Evolutionary conservation across 202 grass and related monocot genomes (phyloP).

Genomic region (Bolboschoenoplectus hybrid): DNA sequence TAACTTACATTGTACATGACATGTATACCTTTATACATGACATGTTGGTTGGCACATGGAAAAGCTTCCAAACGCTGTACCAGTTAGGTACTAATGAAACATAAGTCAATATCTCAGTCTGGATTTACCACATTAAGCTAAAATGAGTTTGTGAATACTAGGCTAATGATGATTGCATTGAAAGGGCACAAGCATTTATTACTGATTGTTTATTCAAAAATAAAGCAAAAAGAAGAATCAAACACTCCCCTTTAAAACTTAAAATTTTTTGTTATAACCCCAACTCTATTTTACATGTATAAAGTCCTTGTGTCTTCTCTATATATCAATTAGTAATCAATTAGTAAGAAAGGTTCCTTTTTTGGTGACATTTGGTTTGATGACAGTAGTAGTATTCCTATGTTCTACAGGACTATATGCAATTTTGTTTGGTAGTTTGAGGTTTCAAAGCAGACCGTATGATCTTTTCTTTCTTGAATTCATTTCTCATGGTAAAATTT

Average conservation of each 20-base stretch:
- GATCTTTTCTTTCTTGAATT: not conserved
- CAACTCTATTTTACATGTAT: not conserved
- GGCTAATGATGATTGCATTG: not conserved
- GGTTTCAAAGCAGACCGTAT: not conserved
- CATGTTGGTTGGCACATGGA: slow-evolving; percentile 7
- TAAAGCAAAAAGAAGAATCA: not conserved
- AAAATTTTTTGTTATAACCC: not conserved
- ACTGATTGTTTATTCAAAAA: not conserved
- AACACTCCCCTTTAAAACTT: not conserved
- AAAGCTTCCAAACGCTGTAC: slow-evolving; percentile 3
- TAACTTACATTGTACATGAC: not conserved
- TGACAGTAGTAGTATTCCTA: not conserved
- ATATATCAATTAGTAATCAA: not conserved
- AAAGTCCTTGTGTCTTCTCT: not conserved
- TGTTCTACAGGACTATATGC: not conserved
- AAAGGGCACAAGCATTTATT: not conserved
- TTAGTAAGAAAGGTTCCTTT: not conserved
- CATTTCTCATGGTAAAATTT: slow-evolving; percentile 45
- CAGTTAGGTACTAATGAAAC: not conserved
- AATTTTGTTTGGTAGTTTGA: not conserved
- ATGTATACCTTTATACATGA: not conserved
- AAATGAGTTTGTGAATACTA: not conserved
- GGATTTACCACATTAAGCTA: slow-evolving; percentile 11
- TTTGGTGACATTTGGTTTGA: not conserved
- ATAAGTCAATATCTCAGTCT: not conserved